These are phyloP conservation scores for Perkinsus chesapeaki DNA, from an alignment of 169 alveolate genomes.

Conservation along the genomic window DNA sequence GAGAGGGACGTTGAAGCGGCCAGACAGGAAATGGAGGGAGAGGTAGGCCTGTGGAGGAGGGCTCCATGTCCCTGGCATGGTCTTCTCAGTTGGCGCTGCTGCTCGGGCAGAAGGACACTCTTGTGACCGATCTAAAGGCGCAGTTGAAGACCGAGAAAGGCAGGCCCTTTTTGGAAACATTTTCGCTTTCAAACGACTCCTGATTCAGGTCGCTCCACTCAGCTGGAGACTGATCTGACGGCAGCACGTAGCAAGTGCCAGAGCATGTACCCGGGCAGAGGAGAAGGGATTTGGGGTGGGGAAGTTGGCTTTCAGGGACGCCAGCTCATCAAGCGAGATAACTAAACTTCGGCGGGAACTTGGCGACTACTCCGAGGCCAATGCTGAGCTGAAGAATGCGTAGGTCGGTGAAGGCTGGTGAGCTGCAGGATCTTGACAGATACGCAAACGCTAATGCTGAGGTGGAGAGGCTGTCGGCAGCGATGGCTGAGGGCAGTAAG, in stretches of 20 bases:
- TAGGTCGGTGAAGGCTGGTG: background rate
- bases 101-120: background rate
- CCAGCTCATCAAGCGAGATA: background rate
- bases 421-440: background rate
- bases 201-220: background rate
- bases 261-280: background rate
- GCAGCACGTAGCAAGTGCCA: background rate
- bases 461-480: background rate
- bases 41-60: background rate
- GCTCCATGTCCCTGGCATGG: background rate
- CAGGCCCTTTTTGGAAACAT: background rate
- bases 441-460: background rate
- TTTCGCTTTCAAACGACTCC: too few relatives aligned
- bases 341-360: background rate
- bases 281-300: background rate
- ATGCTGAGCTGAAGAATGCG: background rate
- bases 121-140: background rate
- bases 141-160: background rate
- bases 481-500: background rate
- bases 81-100: background rate
- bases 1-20: background rate
- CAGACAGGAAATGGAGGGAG: background rate
- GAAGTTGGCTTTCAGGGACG: background rate
- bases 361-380: background rate
- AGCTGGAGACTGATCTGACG: background rate